Evolutionary conservation across 179 eudicot species (phyloP), one percentile per base, ranked within the genome.

Genomic region (Silene coronaria): DNA sequence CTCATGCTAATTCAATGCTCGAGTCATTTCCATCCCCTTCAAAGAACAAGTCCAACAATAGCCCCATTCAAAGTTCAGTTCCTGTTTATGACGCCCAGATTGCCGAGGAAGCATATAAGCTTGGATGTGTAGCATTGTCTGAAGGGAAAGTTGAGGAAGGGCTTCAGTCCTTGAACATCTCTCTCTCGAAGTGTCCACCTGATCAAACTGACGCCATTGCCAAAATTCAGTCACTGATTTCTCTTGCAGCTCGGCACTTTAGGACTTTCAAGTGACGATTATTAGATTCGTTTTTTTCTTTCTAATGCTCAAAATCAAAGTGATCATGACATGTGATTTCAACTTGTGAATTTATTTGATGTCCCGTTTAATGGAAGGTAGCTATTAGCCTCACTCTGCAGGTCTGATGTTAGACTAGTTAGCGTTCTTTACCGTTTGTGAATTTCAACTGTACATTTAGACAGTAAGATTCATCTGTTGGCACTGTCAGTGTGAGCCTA

Each of bases 111-210:
- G 90, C 91, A 74, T 91, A 90, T 75, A 90, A 81, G 66, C 82
- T 80, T 21, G 97, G 92, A 38, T 79, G 90, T 74, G 86, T 81
- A n/a, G 86, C 91, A 53, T 81, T 90, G 81, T 88, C 91, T 72
- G 86, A 87, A 48, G 97, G 93, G 22, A 91, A 89, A 83, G 80
- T 90, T 23, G 89, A 89, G 60, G 90, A 86, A 74, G 96, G 93
- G 42, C 81, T 90, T 79, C 77, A 83, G 22, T 87, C 97, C 6
- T 79, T 91, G 75, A 86, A 83, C 67, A 48, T 84, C 38, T 88
- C 97, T 75, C 86, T 91, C 6, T 85, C 93, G 34, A 87, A 86
- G 63, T 91, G 93, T 82, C 97, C 97, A 7, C 97, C 96, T 76
- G 86, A 85, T 26, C 82, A 81, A 76, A 86, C 86, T 67, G 89